Base-by-base conservation (phyloP, 805 yeast genomes). In the Candida sphagnicola region DNA sequence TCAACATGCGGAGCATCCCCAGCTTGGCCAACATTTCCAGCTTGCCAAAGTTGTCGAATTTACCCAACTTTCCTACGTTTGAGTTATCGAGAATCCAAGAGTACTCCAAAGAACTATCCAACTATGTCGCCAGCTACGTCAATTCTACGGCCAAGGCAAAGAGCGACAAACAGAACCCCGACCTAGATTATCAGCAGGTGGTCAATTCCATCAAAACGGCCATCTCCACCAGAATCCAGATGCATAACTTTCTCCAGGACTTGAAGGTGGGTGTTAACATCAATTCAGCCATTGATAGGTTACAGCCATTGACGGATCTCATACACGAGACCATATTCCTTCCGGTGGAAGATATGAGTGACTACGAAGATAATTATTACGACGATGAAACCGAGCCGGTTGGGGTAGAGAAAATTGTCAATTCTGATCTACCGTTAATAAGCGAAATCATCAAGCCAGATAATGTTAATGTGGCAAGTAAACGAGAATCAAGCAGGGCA, bases 391-490 rank as follows among this genome's bases (percentile, higher is more conserved):
- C 76, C 4, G 84, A 76, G 45, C 83, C 85, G 0, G 70, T 61
- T n/a, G 82, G 79, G 0, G 75, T 78, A 12, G 67, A 62, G 10
- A 63, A 64, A 4, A 76, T 79, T 5, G 67, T 62, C 2, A 71
- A 72, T 43, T 65, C 66, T 33, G 70, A 63, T 23, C 65, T 68
- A 21, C 81, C 82, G 1, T 57, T 75, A 33, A 54, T 75, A 11
- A 72, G 69, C 47, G 80, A 76, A 28, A 69, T 78, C 31, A 73
- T 77, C 17, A 62, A 70, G 26, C 82, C 82, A 3, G 29, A 26
- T 8, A 71, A 66, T 17, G 34, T 35, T 14, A 31, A 32, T 32
- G 40, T 46, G 10, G 33, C 34, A 8, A 40, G 47, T 23, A 44
- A 55, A 31, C 19, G 37, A 25, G 35, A 30, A 3, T 4, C 28